Percentiles rank a stretch among this genome's conserved stretches.
These are phyloP conservation scores for Beauveria asiatica DNA, from an alignment of 2,329 filamentous ascomycete species.

Conservation along the genomic window DNA sequence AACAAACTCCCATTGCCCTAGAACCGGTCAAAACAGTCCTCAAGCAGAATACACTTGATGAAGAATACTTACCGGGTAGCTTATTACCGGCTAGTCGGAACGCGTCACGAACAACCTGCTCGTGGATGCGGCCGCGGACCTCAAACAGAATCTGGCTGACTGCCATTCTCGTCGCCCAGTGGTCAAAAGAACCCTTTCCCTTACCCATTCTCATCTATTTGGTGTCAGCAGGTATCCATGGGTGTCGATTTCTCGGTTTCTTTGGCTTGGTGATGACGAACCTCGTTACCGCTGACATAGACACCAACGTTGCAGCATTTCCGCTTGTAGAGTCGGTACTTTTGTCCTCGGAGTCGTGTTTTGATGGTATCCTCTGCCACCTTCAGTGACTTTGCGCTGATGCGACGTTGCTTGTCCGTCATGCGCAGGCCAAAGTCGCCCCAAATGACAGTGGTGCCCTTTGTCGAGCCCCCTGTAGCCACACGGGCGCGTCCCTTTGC, in stretches of 20 bases:
- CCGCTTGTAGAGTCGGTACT: slow-evolving; percentile 86
- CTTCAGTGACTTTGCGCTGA: slow-evolving; percentile 79
- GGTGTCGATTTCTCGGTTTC: neutral
- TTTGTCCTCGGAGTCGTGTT: slow-evolving; percentile 76
- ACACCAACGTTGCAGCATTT: slow-evolving; percentile 91
- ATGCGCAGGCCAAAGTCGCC: slow-evolving; percentile 93
- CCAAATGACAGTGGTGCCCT: slow-evolving; percentile 93
- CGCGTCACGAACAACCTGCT: slow-evolving; percentile 87
- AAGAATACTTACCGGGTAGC: slow-evolving; percentile 62
- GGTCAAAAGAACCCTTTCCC: slow-evolving; percentile 94
- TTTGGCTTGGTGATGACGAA: slow-evolving; percentile 29
- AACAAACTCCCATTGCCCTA: slow-evolving; percentile 84
- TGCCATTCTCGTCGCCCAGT: slow-evolving; percentile 85
- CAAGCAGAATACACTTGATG: neutral
- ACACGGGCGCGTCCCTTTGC: slow-evolving; percentile 86
- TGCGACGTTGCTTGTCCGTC: slow-evolving; percentile 84
- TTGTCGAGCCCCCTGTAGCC: slow-evolving; percentile 78
- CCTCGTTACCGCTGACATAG: slow-evolving; percentile 90
- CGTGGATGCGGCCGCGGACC: slow-evolving; percentile 83
- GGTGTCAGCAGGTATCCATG: slow-evolving; percentile 5
- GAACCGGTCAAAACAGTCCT: slow-evolving; percentile 14
- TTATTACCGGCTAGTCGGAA: slow-evolving; percentile 93
- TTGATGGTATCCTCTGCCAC: slow-evolving; percentile 93
- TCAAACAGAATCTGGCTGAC: slow-evolving; percentile 92
- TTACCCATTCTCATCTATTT: slow-evolving; percentile 89